Percentiles rank a stretch among this genome's conserved stretches.
phyloP scores from a whole-genome alignment of 2,329 filamentous ascomycete genomes.

The Fusarium temperatum region DNA sequence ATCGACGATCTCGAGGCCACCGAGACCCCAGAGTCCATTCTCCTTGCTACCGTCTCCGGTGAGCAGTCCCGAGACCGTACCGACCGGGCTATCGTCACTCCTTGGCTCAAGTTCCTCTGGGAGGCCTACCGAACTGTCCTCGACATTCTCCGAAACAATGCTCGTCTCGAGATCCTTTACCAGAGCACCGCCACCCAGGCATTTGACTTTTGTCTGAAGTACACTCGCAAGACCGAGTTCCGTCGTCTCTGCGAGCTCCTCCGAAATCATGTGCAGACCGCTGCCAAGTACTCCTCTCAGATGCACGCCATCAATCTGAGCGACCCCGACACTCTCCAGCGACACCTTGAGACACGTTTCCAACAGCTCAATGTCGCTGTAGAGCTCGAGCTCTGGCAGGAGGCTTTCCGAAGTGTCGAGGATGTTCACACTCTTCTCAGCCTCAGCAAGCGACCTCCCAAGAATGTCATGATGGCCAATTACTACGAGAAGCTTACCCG shows the following conservation, averaged over 20 bases:
- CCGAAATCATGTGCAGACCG: constrained; percentile 98
- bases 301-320: constrained; percentile 99
- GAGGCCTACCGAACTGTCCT: constrained; percentile 98
- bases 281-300: constrained; percentile 98
- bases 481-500: constrained; percentile 99
- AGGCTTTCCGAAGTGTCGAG: constrained; percentile 98
- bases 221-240: constrained; percentile 99
- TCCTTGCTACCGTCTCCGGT: constrained; percentile 95
- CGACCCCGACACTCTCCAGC: constrained; percentile 95
- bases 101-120: constrained; percentile 99
- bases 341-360: constrained; percentile 97
- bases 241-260: constrained; percentile 97
- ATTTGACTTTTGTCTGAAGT: constrained; percentile 98
- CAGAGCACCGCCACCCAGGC: constrained; percentile 98
- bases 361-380: constrained; percentile 98
- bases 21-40: constrained; percentile 97
- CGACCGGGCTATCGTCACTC: constrained; percentile 96
- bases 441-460: constrained; percentile 96
- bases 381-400: constrained; percentile 98
- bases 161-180: constrained; percentile 95
- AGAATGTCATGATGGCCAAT: constrained; percentile 99
- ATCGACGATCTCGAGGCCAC: constrained; percentile 96
- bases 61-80: constrained; percentile 98
- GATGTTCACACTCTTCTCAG: constrained; percentile 98
- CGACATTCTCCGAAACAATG: constrained; percentile 99